Evolutionary conservation across 2,329 filamentous ascomycete genomes (phyloP), one percentile per base, ranked within the genome.

Genomic region (Mycosphaerella arachidis): DNA sequence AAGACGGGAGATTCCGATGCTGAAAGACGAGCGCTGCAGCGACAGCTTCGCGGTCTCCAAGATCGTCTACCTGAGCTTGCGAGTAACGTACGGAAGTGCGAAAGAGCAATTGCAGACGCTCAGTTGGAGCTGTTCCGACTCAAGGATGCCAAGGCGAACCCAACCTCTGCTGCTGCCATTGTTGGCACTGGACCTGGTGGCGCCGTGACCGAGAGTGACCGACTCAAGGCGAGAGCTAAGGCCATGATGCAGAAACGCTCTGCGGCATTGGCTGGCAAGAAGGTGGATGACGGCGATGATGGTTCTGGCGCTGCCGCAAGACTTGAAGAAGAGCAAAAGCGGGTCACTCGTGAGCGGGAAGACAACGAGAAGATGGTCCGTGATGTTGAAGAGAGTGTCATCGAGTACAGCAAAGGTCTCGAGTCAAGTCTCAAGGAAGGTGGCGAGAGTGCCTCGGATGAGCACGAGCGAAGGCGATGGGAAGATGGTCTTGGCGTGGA

Each of bases 191-290:
- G 94, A 9, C 93, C 92, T 59, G 93, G 93, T 48, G 94, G 94
- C 55, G 78, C 86, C 48, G 86, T 99, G 46, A 99, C 94, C 0
- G 94, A 99, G 76, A 89, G 91, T 3, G 94, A 99, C 76, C 86
- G 93, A 56, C 84, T 97, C 66, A 97, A 97, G 79, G 94, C 94
- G 37, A 86, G 92, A 67, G 93, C 94, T 33, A 96, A 92, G 77
- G 93, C 93, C 43, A 96, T 97, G 86, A 99, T 99, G 94, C 93
- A 97, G 77, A 92, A 96, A 71, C 89, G 94, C 61, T 92, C 94
- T 67, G 94, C 94, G 58, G 93, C 94, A 18, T 79, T 99, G 64
- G 91, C 92, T 24, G 94, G 94, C 59, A 91, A 88, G 75, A 79
- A 88, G 48, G 81, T 86, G 51, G 86, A 90, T 40, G 75, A 80